Conservation (phyloP, 495 filamentous ascomycete genomes). For the Hyphodiscus hymeniophilus region DNA sequence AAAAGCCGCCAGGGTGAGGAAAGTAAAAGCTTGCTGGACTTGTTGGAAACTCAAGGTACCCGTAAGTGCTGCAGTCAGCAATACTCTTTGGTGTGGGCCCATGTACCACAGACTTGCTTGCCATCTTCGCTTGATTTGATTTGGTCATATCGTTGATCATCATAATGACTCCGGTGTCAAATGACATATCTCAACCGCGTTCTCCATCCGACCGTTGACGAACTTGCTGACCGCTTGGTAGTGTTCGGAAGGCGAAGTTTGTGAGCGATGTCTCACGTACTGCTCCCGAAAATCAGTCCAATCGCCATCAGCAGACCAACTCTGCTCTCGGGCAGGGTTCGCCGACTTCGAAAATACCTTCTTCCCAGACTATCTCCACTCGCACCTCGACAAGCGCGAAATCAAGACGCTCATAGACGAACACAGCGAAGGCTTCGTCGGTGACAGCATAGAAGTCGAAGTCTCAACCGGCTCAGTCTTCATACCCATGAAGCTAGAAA, state of each 20-base stretch:
- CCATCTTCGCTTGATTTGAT: neutral
- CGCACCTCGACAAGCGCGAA: conserved; percentile 30
- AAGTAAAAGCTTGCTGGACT: conserved; percentile 16
- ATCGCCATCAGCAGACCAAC: conserved; percentile 33
- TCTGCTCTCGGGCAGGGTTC: conserved; percentile 39
- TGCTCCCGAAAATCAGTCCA: neutral
- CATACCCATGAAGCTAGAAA: conserved; percentile 30
- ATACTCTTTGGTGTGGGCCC: neutral
- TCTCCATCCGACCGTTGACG: too few relatives aligned
- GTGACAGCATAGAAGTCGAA: conserved; percentile 26
- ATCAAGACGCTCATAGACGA: conserved; percentile 36
- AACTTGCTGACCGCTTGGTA: neutral
- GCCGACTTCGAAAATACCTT: conserved; percentile 37
- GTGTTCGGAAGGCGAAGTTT: conserved; percentile 6
- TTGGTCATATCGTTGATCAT: neutral
- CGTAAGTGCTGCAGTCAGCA: conserved; percentile 2
- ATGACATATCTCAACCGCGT: neutral
- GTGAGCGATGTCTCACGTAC: conserved; percentile 9
- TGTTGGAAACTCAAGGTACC: conserved; percentile 19
- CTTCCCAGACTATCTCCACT: conserved; percentile 24
- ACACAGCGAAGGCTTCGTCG: conserved; percentile 32
- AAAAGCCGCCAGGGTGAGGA: conserved; percentile 12
- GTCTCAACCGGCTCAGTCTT: conserved; percentile 36
- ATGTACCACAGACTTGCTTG: neutral
- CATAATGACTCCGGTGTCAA: neutral